Evolutionary conservation across 1,139 yeast species (phyloP).

Genomic region (Taphrina wiesneri): DNA sequence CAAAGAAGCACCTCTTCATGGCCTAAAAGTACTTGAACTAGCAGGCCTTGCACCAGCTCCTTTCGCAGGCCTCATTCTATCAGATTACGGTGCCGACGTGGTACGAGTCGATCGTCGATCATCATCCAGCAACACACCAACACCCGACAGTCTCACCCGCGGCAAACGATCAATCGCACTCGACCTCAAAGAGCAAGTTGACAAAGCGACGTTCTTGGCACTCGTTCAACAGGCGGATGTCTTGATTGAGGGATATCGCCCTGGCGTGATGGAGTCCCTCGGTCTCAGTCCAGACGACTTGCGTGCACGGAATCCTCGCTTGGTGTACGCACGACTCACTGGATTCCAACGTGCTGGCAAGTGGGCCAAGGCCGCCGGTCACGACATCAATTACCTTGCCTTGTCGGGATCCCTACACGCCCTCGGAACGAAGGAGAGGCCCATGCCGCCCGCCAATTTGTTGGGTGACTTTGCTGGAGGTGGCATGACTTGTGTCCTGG

Average conservation of each 20-base stretch:
- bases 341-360: conserved; percentile 39
- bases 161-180: conserved; percentile 46
- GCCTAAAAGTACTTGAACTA: conserved; percentile 38
- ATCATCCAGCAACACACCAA: conserved; percentile 33
- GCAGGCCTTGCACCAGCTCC: conserved; percentile 43
- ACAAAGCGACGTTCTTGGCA: conserved; percentile 41
- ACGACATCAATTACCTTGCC: conserved; percentile 41
- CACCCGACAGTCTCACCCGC: conserved; percentile 46
- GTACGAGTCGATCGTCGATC: conserved; percentile 43
- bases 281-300: conserved; percentile 43
- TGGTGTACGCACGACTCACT: conserved; percentile 39
- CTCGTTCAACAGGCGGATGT: conserved; percentile 44
- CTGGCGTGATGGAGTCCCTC: conserved; percentile 44
- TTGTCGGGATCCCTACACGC: conserved; percentile 38
- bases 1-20: conserved; percentile 11
- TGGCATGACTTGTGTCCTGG: conserved; percentile 40
- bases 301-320: conserved; percentile 33
- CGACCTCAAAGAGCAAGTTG: conserved; percentile 43
- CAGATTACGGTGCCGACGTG: conserved; percentile 48
- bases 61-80: conserved; percentile 42
- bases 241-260: conserved; percentile 45
- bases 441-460: conserved; percentile 26
- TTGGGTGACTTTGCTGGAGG: conserved; percentile 42
- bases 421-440: conserved; percentile 16
- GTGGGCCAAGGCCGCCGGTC: conserved; percentile 39